Evolutionary conservation across 2,329 filamentous ascomycete species (phyloP).

Genomic region (Metarhizium brunneum): DNA sequence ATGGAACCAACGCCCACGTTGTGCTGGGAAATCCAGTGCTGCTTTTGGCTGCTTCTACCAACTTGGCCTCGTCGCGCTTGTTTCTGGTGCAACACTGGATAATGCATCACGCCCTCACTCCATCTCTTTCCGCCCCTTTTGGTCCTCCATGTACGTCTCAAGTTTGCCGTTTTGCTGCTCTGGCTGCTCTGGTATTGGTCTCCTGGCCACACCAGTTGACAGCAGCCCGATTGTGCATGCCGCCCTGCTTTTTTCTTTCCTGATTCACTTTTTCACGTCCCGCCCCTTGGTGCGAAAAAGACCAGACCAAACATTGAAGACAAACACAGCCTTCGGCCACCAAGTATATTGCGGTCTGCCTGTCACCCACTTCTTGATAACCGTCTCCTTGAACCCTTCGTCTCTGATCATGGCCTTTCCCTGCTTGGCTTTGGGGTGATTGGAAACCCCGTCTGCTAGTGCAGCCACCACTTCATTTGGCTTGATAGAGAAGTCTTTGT

Average conservation of each 20-base stretch:
- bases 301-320: too few species aligned
- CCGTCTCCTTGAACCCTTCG: not conserved
- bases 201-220: too few species aligned
- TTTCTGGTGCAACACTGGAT: not conserved
- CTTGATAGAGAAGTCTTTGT: not conserved
- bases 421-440: too few species aligned
- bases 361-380: not conserved
- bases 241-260: too few species aligned
- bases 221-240: too few species aligned
- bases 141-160: not conserved
- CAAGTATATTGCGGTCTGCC: too few species aligned
- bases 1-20: not conserved
- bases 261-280: too few species aligned
- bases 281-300: too few species aligned
- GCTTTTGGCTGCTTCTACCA: slow-evolving; percentile 12
- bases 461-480: too few species aligned
- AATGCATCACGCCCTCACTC: not conserved
- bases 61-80: slow-evolving; percentile 15
- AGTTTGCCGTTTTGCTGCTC: not conserved
- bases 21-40: slow-evolving; percentile 10
- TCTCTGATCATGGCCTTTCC: slow-evolving; percentile 1
- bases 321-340: slow-evolving; percentile 16
- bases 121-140: not conserved
- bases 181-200: too few species aligned
- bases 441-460: too few species aligned